Percentiles rank a stretch among this genome's conserved stretches.
Conservation (phyloP, 73 alveolate genomes). For the Tetrahymena malaccensis region DNA sequence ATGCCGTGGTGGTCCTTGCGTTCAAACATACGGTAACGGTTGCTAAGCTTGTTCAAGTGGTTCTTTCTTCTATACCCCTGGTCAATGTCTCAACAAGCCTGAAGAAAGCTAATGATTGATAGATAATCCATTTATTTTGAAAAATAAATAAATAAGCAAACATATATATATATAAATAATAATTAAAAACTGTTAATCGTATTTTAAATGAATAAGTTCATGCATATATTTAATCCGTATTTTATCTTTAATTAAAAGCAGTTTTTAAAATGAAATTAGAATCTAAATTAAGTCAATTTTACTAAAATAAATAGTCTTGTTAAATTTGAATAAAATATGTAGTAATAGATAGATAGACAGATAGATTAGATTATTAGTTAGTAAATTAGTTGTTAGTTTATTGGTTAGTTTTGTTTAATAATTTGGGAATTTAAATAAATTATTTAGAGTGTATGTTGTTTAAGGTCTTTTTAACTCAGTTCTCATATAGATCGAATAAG, state of each 20-base stretch:
- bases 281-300: too few relatives aligned
- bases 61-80: not conserved
- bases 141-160: too few relatives aligned
- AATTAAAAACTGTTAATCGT: not conserved
- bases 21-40: not conserved
- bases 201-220: not conserved
- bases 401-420: too few relatives aligned
- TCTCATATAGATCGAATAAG: not conserved
- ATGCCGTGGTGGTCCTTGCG: not conserved
- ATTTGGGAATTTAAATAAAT: not conserved
- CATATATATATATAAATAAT: too few relatives aligned
- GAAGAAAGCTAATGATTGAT: not conserved
- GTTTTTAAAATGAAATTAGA: not conserved
- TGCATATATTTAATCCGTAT: not conserved
- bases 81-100: not conserved
- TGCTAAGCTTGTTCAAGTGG: not conserved
- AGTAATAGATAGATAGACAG: too few relatives aligned
- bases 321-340: too few relatives aligned
- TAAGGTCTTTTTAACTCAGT: not conserved
- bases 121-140: not conserved
- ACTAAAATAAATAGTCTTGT: too few relatives aligned
- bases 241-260: not conserved
- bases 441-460: not conserved
- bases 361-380: too few relatives aligned
- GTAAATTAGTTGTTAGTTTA: too few relatives aligned